phyloP scores from a whole-genome alignment of 1,284 basidiomycete species.

The Rhodotorula sp. region DNA sequence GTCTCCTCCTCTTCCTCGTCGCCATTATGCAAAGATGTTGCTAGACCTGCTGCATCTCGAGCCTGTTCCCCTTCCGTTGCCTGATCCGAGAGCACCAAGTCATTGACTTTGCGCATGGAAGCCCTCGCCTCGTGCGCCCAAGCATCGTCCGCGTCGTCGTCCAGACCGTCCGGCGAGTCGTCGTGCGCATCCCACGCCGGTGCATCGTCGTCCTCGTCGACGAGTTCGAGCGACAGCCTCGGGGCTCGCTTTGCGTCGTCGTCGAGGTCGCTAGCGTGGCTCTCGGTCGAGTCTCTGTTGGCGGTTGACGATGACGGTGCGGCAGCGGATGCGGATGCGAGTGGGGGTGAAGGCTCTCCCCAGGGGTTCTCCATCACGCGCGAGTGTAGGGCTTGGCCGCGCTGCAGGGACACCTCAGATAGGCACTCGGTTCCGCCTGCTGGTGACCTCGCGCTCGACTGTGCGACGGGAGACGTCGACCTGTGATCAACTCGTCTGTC shows the following conservation, averaged over 20 bases:
- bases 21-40: not conserved
- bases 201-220: conserved; percentile 2
- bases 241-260: not conserved
- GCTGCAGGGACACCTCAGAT: too few relatives aligned
- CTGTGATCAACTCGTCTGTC: too few relatives aligned
- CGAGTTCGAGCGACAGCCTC: not conserved
- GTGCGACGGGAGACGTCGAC: too few relatives aligned
- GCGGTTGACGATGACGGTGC: not conserved
- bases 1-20: not conserved
- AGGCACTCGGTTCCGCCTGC: too few relatives aligned
- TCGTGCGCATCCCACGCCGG: conserved; percentile 10
- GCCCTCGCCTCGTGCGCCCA: not conserved
- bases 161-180: not conserved
- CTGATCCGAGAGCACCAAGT: too few relatives aligned
- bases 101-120: not conserved
- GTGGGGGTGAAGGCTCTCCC: not conserved
- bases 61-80: not conserved
- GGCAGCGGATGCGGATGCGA: not conserved
- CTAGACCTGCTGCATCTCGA: too few relatives aligned
- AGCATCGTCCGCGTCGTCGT: not conserved
- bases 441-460: too few relatives aligned
- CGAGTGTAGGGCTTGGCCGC: too few relatives aligned
- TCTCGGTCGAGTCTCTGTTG: not conserved
- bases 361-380: not conserved
- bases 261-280: not conserved